Base-by-base conservation (phyloP, 495 filamentous ascomycete genomes). In the Corynascus novoguineensis region DNA sequence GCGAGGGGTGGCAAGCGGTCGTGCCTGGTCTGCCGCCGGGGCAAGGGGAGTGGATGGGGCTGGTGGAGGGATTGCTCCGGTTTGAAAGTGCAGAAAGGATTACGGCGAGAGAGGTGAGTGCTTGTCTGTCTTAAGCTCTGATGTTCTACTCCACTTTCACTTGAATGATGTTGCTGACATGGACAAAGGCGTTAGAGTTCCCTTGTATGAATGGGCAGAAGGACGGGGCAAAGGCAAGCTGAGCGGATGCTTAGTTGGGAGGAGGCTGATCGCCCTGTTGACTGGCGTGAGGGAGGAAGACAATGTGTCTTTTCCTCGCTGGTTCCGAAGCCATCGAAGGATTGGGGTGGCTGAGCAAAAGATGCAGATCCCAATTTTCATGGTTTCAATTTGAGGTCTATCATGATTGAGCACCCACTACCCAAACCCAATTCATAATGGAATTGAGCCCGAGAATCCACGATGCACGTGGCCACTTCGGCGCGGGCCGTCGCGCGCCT, bases 1-100 rank as follows among this genome's bases (percentile, higher is more conserved):
- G 70, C n/a, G 65, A 68, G 31, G 59, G 78, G 12, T 58, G 78
- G 19, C 66, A 67, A 9, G 67, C 59, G 22, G 57, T 74, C n/a
- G 2, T 50, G 41, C 35, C 60, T 11, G 24, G 44, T 15, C 7
- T 9, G 35, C 4, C 6, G 35, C 4, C 7, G 5, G 35, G 14
- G 17, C 46, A 56, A 2, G 62, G 59, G 14, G 46, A 34, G 12
- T 76, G 71, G 52, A 62, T 59, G 17, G 60, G 63, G 19, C 55
- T 74, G 31, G 58, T 76, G 37, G 53, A 50, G 17, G 58, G 65
- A 21, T 60, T 70, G 22, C 64, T 76, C 37, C 64, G 64, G 41
- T 76, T 67, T 53, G 67, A 70, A 48, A 68, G 57, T 50, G 61
- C 38, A 46, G 15, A 25, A 19, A 64, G 67, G 57, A 52, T 64